Conservation (phyloP, 371 early-diverging fungal species). For the Parasitella parasitica region DNA sequence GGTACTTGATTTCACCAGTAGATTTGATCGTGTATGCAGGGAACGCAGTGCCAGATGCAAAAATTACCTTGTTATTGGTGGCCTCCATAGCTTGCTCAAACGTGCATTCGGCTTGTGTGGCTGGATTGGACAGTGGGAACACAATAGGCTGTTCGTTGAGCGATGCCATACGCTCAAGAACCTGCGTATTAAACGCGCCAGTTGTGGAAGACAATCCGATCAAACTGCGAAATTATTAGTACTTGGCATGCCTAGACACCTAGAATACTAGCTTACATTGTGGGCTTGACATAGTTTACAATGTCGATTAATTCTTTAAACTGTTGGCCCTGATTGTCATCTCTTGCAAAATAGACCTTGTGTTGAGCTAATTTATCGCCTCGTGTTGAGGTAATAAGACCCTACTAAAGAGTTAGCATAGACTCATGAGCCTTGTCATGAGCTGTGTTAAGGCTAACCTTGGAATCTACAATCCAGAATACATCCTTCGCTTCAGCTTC, state of each 20-base stretch:
- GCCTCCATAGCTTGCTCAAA: constrained; percentile 84
- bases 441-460: not conserved
- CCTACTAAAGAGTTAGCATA: constrained; percentile 27
- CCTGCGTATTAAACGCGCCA: constrained; percentile 69
- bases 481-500: constrained; percentile 73
- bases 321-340: constrained; percentile 76
- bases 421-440: too few relatives aligned
- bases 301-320: constrained; percentile 69
- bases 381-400: constrained; percentile 78
- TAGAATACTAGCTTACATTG: constrained; percentile 31
- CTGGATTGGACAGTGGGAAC: constrained; percentile 92
- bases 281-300: constrained; percentile 60
- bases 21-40: constrained; percentile 69
- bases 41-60: constrained; percentile 94
- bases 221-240: constrained; percentile 42
- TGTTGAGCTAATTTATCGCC: constrained; percentile 85
- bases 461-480: constrained; percentile 91
- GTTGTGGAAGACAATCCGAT: constrained; percentile 83
- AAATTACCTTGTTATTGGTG: constrained; percentile 83
- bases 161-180: constrained; percentile 66
- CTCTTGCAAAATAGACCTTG: constrained; percentile 80
- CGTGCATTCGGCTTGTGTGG: constrained; percentile 87
- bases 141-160: constrained; percentile 86
- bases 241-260: not conserved
- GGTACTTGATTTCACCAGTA: constrained; percentile 55